These are phyloP conservation scores for Candolleomyces efflorescens DNA, from an alignment of 768 basidiomycete genomes.

Conservation along the genomic window DNA sequence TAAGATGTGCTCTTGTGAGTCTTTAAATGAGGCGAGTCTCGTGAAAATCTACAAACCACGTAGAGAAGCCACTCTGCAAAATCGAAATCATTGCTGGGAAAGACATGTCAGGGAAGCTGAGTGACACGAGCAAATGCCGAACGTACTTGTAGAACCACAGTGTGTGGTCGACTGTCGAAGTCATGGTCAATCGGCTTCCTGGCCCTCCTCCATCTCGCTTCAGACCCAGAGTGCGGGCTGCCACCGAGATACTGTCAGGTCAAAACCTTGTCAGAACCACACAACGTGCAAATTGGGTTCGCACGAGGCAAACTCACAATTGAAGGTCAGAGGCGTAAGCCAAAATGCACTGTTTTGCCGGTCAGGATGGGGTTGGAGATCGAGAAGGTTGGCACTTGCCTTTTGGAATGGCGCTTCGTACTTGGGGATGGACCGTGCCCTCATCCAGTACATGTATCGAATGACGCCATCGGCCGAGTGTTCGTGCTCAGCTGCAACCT, in stretches of 20 bases:
- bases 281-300: slow-evolving; percentile 9
- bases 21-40: neutral
- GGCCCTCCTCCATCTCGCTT: slow-evolving; percentile 44
- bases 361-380: neutral
- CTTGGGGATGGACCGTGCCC: slow-evolving; percentile 59
- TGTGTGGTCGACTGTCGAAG: slow-evolving; percentile 71
- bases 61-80: slow-evolving; percentile 81
- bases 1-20: slow-evolving; percentile 18
- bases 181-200: slow-evolving; percentile 54
- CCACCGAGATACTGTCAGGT: slow-evolving; percentile 49
- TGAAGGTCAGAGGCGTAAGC: slow-evolving; percentile 75
- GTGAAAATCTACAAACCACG: slow-evolving; percentile 43
- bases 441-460: slow-evolving; percentile 76
- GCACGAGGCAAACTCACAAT: slow-evolving; percentile 47
- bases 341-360: slow-evolving; percentile 57
- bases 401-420: slow-evolving; percentile 77
- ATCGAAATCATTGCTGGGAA: slow-evolving; percentile 60
- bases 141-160: slow-evolving; percentile 76
- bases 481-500: slow-evolving; percentile 43
- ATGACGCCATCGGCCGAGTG: slow-evolving; percentile 42
- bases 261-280: no score
- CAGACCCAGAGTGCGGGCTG: slow-evolving; percentile 50
- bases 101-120: neutral
- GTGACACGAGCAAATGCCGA: neutral
- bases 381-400: slow-evolving; percentile 29